Evolutionary conservation across 805 yeast genomes (phyloP).

Genomic region (Wickerhamomyces chambardii): DNA sequence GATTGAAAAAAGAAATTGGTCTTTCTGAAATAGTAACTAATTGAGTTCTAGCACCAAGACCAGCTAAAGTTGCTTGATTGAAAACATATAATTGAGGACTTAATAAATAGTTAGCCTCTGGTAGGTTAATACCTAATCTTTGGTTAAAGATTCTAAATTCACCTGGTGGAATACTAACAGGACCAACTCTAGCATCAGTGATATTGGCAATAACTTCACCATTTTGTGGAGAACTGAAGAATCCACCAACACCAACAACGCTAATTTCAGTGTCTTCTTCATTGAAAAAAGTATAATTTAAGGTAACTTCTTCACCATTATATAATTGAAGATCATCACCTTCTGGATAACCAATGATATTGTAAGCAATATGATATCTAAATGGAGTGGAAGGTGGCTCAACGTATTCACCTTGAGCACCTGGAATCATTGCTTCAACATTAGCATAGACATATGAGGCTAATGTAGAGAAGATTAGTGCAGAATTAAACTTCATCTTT

Average conservation of each 20-base stretch:
- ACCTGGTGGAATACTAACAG: slow-evolving; percentile 42
- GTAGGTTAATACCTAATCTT: slow-evolving; percentile 46
- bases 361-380: slow-evolving; percentile 39
- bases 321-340: slow-evolving; percentile 26
- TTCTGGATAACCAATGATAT: slow-evolving; percentile 35
- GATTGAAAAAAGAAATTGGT: slow-evolving; percentile 62
- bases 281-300: slow-evolving; percentile 44
- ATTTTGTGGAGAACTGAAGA: slow-evolving; percentile 44
- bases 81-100: slow-evolving; percentile 51
- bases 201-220: slow-evolving; percentile 49
- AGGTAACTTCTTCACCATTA: slow-evolving; percentile 44
- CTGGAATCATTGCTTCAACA: no score
- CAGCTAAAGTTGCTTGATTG: slow-evolving; percentile 38
- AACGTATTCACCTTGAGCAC: slow-evolving; percentile 7
- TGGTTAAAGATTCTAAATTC: slow-evolving; percentile 44
- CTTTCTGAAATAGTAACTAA: slow-evolving; percentile 52
- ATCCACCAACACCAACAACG: slow-evolving; percentile 64
- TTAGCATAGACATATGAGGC: no score
- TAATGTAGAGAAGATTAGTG: no score
- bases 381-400: slow-evolving; percentile 24
- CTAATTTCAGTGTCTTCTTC: slow-evolving; percentile 40
- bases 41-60: slow-evolving; percentile 49
- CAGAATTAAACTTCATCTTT: no score
- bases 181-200: slow-evolving; percentile 57
- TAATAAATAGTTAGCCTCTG: slow-evolving; percentile 47